Evolutionary conservation across 2,329 filamentous ascomycete species (phyloP).

Genomic region (Escovopsis sp.): DNA sequence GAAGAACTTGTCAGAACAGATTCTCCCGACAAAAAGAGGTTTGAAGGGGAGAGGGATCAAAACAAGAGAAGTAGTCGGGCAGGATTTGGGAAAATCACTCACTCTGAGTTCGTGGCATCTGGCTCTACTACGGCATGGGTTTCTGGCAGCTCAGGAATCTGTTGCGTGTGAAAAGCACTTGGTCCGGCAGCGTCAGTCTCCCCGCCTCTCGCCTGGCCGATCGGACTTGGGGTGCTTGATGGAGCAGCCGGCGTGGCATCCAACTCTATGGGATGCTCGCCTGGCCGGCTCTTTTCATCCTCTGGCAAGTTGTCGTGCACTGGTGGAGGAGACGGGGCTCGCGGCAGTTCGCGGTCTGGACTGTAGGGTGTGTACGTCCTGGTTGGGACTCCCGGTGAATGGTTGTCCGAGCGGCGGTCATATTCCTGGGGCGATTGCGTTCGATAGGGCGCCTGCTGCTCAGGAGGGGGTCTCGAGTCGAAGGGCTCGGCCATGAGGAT

Average conservation of each 20-base stretch:
- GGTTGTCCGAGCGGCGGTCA: conserved; percentile 18
- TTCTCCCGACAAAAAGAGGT: too few species aligned
- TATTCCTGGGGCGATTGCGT: conserved; percentile 16
- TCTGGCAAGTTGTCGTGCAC: conserved; percentile 31
- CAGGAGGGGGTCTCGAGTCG: conserved; percentile 23
- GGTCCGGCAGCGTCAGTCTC: conserved; percentile 62
- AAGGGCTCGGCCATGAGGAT: conserved; percentile 20
- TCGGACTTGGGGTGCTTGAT: conserved; percentile 29
- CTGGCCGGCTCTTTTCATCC: conserved; percentile 9
- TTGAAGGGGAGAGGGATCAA: too few species aligned
- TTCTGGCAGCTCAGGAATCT: conserved; percentile 26
- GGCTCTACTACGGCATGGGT: conserved; percentile 51
- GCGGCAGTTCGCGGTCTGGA: conserved; percentile 33
- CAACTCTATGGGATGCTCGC: conserved; percentile 67
- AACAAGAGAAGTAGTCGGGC: background rate
- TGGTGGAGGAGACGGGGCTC: conserved; percentile 51
- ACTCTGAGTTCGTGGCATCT: conserved; percentile 57
- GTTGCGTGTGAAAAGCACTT: conserved; percentile 52
- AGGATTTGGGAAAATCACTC: conserved; percentile 28
- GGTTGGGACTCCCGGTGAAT: too few species aligned
- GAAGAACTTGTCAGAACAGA: background rate
- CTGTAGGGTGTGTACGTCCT: conserved; percentile 29
- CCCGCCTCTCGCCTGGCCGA: conserved; percentile 41
- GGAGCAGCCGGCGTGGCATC: conserved; percentile 43
- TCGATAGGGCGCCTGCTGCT: conserved; percentile 25